phyloP scores from a whole-genome alignment of 129 eudicot species.

The Pseudognaphalium luteoalbum region DNA sequence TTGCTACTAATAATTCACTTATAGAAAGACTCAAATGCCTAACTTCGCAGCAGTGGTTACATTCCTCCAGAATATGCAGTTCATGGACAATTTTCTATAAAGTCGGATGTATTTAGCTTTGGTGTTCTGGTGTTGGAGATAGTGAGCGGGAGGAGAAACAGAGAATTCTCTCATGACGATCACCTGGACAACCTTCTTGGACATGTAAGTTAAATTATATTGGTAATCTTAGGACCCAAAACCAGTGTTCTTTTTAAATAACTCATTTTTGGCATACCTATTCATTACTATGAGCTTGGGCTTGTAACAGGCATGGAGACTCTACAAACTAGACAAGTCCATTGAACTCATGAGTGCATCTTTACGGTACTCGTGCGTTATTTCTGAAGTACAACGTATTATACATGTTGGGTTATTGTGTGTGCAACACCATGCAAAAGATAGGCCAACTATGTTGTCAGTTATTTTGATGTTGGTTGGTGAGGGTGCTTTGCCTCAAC shows the following conservation, averaged over 20 bases:
- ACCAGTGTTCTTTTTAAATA: constrained; percentile 20
- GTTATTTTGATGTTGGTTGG: constrained; percentile 44
- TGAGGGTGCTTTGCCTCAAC: too few species aligned
- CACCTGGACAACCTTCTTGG: too few species aligned
- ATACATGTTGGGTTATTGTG: constrained; percentile 46
- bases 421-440: constrained; percentile 45
- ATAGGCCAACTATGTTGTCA: constrained; percentile 54
- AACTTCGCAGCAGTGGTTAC: constrained; percentile 33
- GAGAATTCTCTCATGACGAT: constrained; percentile 12
- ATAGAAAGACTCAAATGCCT: too few species aligned
- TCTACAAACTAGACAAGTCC: constrained; percentile 21
- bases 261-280: neutral
- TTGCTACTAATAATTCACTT: neutral
- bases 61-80: constrained; percentile 47
- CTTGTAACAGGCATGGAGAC: constrained; percentile 31
- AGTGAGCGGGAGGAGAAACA: constrained; percentile 29
- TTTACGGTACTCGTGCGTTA: constrained; percentile 11
- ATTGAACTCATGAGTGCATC: constrained; percentile 21
- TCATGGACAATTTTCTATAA: constrained; percentile 15
- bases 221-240: too few species aligned
- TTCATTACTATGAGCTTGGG: neutral
- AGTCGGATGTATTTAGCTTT: constrained; percentile 29
- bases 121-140: constrained; percentile 38
- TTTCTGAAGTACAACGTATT: constrained; percentile 21
- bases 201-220: too few species aligned